phyloP scores from a whole-genome alignment of 345 rosid genomes.

The Sisymbrium irio region DNA sequence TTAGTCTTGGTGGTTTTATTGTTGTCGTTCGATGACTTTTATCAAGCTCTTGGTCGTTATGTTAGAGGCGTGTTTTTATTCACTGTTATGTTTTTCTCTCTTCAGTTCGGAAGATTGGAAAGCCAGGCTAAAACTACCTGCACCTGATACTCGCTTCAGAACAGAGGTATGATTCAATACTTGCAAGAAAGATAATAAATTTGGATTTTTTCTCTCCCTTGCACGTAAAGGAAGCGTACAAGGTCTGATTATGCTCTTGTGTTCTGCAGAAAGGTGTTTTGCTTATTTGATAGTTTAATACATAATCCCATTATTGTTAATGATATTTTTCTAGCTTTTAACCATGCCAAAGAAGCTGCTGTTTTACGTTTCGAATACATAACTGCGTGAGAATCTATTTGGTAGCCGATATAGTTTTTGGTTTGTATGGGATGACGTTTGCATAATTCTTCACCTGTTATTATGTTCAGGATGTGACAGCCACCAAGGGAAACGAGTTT shows the following conservation, averaged over 20 bases:
- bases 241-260: too few relatives aligned
- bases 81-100: background rate
- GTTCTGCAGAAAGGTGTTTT: background rate
- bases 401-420: too few relatives aligned
- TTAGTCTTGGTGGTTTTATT: background rate
- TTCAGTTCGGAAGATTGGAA: constrained; percentile 90
- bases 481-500: constrained; percentile 90
- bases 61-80: background rate
- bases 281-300: background rate
- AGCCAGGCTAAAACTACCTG: constrained; percentile 64
- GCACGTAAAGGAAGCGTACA: background rate
- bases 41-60: background rate
- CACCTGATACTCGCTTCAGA: constrained; percentile 71
- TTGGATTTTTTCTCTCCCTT: background rate
- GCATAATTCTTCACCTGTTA: background rate
- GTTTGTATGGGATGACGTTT: background rate
- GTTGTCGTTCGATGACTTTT: background rate
- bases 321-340: background rate
- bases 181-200: background rate
- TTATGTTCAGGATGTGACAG: constrained; percentile 74
- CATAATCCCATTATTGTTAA: background rate
- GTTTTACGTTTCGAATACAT: background rate
- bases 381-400: background rate
- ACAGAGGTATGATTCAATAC: constrained; percentile 58
- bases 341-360: background rate